Percentiles rank a stretch among this genome's conserved stretches.
phyloP scores from a whole-genome alignment of 2,329 filamentous ascomycete species.

The Fusarium anguioides region DNA sequence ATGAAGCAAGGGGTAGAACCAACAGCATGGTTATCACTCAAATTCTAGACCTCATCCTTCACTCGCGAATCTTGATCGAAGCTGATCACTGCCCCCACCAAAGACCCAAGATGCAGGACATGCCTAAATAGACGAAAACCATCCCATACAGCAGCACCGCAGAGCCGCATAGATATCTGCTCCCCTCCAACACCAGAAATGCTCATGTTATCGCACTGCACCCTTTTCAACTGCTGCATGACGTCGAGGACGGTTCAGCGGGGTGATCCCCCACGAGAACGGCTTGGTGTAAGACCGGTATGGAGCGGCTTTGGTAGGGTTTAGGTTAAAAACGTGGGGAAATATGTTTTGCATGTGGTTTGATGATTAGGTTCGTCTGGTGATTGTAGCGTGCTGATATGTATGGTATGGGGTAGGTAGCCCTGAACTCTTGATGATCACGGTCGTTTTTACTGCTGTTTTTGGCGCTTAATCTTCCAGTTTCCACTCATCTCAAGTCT shows the following conservation, averaged over 20 bases:
- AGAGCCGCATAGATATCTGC: conserved; percentile 11
- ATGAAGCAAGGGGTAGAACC: not conserved
- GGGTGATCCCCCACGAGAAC: conserved; percentile 28
- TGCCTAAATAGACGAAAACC: not conserved
- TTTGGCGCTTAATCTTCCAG: not conserved
- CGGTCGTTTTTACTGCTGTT: not conserved
- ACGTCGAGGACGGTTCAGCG: conserved; percentile 2
- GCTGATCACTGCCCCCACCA: not conserved
- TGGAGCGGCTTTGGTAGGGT: conserved; percentile 17
- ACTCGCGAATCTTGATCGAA: not conserved
- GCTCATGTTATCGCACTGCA: not conserved
- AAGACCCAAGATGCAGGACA: conserved; percentile 14
- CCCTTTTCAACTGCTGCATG: conserved; percentile 4
- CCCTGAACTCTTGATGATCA: not conserved
- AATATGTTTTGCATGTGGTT: conserved; percentile 29
- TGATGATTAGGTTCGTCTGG: not conserved
- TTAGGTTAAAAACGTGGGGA: conserved; percentile 14
- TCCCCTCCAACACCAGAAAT: not conserved
- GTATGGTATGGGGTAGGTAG: conserved; percentile 1
- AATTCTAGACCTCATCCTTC: not conserved
- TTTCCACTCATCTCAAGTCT: not conserved
- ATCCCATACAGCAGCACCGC: not conserved
- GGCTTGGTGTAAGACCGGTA: conserved; percentile 14
- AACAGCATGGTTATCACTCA: not conserved
- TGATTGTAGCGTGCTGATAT: conserved; percentile 13